Conservation (phyloP, 371 early-diverging fungal species). For the Parasitella parasitica region DNA sequence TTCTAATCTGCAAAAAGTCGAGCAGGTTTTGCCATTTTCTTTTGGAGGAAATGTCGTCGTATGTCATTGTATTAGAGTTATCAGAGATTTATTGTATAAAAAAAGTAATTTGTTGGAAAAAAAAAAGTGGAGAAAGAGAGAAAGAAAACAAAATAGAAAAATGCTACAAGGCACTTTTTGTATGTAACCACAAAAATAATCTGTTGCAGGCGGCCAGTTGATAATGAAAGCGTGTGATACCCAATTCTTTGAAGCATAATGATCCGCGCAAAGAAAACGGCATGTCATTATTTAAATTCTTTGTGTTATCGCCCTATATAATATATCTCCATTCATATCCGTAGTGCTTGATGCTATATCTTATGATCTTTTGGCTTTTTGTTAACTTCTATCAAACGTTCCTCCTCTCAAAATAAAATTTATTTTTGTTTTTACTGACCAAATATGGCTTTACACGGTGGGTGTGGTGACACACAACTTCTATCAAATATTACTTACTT, state of each 20-base stretch:
- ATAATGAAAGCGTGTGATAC: background rate
- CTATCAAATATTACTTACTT: background rate
- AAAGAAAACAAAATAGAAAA: background rate
- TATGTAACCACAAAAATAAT: background rate
- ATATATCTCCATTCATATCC: too few relatives aligned
- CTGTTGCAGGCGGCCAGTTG: background rate
- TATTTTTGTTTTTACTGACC: background rate
- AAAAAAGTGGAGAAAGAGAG: background rate
- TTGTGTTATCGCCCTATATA: too few relatives aligned
- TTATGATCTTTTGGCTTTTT: background rate
- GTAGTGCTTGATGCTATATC: too few relatives aligned
- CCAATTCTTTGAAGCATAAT: background rate
- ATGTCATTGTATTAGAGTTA: background rate
- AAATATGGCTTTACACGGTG: background rate
- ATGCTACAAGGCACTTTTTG: background rate
- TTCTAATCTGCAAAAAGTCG: slow-evolving; percentile 14
- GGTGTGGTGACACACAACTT: background rate
- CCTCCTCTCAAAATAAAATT: background rate
- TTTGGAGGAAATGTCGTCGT: slow-evolving; percentile 3
- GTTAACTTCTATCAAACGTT: background rate
- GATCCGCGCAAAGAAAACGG: background rate
- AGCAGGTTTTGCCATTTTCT: slow-evolving; percentile 20
- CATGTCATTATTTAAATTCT: background rate
- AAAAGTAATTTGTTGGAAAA: too few relatives aligned
- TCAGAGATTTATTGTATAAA: too few relatives aligned